phyloP scores from a whole-genome alignment of 2,329 filamentous ascomycete genomes.

The Epichloe coenophiala region DNA sequence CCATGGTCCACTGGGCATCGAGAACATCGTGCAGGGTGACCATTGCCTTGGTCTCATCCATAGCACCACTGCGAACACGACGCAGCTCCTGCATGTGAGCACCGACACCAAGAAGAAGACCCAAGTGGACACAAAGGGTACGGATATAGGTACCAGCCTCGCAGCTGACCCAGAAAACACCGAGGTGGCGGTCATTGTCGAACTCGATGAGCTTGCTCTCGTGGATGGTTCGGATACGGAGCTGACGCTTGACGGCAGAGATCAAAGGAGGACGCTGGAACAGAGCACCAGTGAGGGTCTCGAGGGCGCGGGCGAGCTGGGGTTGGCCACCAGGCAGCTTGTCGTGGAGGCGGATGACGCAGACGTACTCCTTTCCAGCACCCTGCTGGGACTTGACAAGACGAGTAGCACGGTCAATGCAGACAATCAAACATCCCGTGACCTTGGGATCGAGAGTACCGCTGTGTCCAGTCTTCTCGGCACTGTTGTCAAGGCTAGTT shows the following conservation, averaged over 20 bases:
- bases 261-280: slow-evolving; percentile 90
- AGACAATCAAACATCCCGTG: slow-evolving; percentile 88
- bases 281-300: slow-evolving; percentile 89
- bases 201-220: slow-evolving; percentile 96
- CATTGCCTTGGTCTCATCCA: slow-evolving; percentile 80
- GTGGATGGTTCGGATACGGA: slow-evolving; percentile 95
- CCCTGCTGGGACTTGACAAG: slow-evolving; percentile 98
- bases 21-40: slow-evolving; percentile 80
- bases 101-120: slow-evolving; percentile 62
- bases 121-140: slow-evolving; percentile 91
- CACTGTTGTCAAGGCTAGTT: slow-evolving; percentile 13
- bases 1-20: slow-evolving; percentile 89
- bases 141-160: slow-evolving; percentile 96
- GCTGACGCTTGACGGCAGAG: slow-evolving; percentile 95
- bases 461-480: slow-evolving; percentile 93
- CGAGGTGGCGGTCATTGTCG: slow-evolving; percentile 93
- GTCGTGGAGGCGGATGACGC: slow-evolving; percentile 88
- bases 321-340: slow-evolving; percentile 87
- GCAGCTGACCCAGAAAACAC: slow-evolving; percentile 98
- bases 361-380: slow-evolving; percentile 98
- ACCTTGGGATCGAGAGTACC: slow-evolving; percentile 98
- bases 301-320: slow-evolving; percentile 83
- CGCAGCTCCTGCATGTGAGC: slow-evolving; percentile 98
- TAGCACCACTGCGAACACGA: slow-evolving; percentile 84
- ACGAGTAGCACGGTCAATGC: slow-evolving; percentile 90